Percentiles rank a stretch among this genome's conserved stretches.
phyloP scores from a whole-genome alignment of 1,284 basidiomycete genomes.

The Lignosus rhinocerotis region DNA sequence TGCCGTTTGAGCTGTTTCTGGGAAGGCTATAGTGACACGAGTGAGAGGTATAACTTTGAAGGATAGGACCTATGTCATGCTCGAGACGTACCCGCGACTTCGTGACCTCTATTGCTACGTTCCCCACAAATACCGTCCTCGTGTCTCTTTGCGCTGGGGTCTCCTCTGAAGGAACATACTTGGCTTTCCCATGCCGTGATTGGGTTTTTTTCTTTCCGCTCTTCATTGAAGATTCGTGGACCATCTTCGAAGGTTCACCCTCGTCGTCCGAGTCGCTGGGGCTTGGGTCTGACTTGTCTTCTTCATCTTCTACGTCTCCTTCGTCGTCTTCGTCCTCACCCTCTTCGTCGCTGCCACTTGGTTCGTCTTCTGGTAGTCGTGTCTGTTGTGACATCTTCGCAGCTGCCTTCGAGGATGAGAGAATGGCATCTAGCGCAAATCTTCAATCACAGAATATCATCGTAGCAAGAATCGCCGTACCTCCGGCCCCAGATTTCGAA shows the following conservation, averaged over 20 bases:
- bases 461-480: neutral
- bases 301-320: neutral
- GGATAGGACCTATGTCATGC: neutral
- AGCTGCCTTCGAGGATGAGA: slow-evolving; percentile 10
- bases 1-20: slow-evolving; percentile 73
- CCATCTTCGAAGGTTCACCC: slow-evolving; percentile 40
- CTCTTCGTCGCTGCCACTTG: slow-evolving; percentile 7
- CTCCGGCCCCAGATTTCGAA: slow-evolving; percentile 17
- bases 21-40: slow-evolving; percentile 42
- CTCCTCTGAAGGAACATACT: slow-evolving; percentile 65
- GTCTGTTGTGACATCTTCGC: neutral
- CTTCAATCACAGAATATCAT: neutral
- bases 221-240: slow-evolving; percentile 45
- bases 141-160: slow-evolving; percentile 70
- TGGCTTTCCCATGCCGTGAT: slow-evolving; percentile 31
- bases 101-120: slow-evolving; percentile 77
- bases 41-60: slow-evolving; percentile 4
- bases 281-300: slow-evolving; percentile 11
- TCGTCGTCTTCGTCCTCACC: slow-evolving; percentile 13
- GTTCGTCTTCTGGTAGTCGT: neutral
- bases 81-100: slow-evolving; percentile 64
- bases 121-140: slow-evolving; percentile 93
- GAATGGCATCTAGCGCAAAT: neutral
- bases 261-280: slow-evolving; percentile 36
- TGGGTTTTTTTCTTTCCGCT: slow-evolving; percentile 21